Conservation (phyloP, 1,139 yeast genomes). For the Candida frijolesensis region DNA sequence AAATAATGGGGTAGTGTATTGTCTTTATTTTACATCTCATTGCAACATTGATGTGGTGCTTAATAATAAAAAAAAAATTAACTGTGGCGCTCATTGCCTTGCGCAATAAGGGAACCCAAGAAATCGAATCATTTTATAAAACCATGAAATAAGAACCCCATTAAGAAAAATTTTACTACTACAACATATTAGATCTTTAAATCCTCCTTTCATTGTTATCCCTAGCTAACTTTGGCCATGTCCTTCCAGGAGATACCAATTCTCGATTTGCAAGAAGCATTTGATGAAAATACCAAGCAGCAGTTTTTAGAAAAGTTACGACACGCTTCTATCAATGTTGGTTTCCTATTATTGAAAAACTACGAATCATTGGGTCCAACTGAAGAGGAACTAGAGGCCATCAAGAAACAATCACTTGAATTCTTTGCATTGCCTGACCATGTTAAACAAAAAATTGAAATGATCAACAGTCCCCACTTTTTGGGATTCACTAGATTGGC, state of each 20-base stretch:
- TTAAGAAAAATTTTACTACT: not conserved
- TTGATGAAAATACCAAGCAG: constrained; percentile 40
- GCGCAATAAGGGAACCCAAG: not conserved
- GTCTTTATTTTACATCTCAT: not conserved
- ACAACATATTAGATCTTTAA: not conserved
- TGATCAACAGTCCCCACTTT: constrained; percentile 67
- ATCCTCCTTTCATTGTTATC: not conserved
- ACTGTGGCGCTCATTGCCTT: not conserved
- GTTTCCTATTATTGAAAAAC: constrained; percentile 57
- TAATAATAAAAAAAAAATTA: not conserved
- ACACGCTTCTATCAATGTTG: constrained; percentile 60
- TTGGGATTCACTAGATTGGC: constrained; percentile 68
- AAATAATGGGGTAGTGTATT: not conserved
- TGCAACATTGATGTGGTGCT: not conserved
- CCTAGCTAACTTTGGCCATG: constrained; percentile 16
- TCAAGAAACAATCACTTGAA: constrained; percentile 46
- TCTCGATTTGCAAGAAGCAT: constrained; percentile 35
- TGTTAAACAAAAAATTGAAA: constrained; percentile 55
- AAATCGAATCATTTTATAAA: not conserved
- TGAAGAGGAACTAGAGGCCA: constrained; percentile 36
- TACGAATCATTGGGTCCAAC: constrained; percentile 40
- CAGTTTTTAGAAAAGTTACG: constrained; percentile 49
- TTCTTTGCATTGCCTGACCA: constrained; percentile 57
- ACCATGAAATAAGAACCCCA: not conserved
- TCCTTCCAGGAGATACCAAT: constrained; percentile 36